Base-by-base conservation (phyloP, 2,329 filamentous ascomycete genomes). In the Plenodomus tracheiphilus region DNA sequence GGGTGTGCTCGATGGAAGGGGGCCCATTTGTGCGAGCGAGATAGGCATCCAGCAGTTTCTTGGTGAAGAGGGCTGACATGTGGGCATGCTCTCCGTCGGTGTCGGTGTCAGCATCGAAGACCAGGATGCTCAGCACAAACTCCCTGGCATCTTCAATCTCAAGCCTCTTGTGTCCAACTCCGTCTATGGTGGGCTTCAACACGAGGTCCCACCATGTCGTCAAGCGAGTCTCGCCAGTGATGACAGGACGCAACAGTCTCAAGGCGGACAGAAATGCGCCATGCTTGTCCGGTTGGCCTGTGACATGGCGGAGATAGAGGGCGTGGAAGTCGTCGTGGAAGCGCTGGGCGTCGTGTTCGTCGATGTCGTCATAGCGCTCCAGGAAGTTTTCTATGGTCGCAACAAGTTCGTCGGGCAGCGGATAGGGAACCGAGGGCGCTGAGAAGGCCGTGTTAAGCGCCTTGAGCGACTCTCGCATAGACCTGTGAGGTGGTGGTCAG, bases 141-240 rank as follows among this genome's bases (percentile, higher is more conserved):
- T 82, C 80, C 43, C 85, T 78, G 1, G 83, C 82, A 68, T 90
- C 87, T 28, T 81, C 77, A 35, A 88, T 79, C 46, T 87, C 76
- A 5, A 77, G 79, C 61, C 85, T 85, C 62, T 88, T 85, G 44
- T 83, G 79, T 13, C 79, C 81, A 9, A 86, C 72, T 41, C 81
- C 75, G 51, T 84, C 74, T 52, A 84, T 66, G 13, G 83, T 78
- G 0, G 85, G 82, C 39, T 78, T 77, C 17, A 85, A 71, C 13
- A 86, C 75, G 54, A 81, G 74, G 39, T 88, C 82, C 81, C 88
- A 91, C 89, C 89, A 94, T 50, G 85, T 80, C 46, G 85, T 73
- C 46, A 89, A 71, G 46, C 85, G 81, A 28, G 81, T 78, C 2
- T 85, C 80, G 10, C 83, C 83, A 47, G 79, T 80, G 45, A 94